Evolutionary conservation across 768 basidiomycete species (phyloP).

Genomic region (Sarcomyxa edulis): DNA sequence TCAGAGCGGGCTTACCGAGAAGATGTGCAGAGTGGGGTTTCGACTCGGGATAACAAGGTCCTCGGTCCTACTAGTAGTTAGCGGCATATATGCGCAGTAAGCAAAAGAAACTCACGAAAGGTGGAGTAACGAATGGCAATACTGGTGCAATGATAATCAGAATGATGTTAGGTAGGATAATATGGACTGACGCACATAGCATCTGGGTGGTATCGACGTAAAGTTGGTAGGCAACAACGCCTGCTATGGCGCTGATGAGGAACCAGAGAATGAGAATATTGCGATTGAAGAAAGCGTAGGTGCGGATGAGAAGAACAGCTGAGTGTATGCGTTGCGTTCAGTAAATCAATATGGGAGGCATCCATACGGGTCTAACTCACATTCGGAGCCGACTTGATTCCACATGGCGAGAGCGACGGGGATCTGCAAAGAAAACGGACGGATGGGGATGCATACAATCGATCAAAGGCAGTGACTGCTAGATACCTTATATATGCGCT

Average conservation of each 20-base stretch:
- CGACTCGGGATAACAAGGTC: conserved; percentile 78
- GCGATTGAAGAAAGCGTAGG: conserved; percentile 82
- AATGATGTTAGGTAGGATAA: neutral
- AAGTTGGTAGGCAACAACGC: conserved; percentile 76
- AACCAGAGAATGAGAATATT: conserved; percentile 62
- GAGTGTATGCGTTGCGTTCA: conserved; percentile 16
- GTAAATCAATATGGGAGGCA: conserved; percentile 6
- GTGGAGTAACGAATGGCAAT: conserved; percentile 60
- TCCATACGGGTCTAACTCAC: conserved; percentile 29
- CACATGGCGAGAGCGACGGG: conserved; percentile 81
- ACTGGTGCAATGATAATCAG: conserved; percentile 31
- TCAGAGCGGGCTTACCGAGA: conserved; percentile 47
- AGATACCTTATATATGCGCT: conserved; percentile 67
- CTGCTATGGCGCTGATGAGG: conserved; percentile 61
- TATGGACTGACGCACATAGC: conserved; percentile 45
- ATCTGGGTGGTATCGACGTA: conserved; percentile 78
- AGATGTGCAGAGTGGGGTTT: conserved; percentile 82
- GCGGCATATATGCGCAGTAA: too few relatives aligned
- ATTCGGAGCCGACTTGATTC: conserved; percentile 84
- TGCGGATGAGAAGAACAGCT: conserved; percentile 79
- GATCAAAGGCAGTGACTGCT: conserved; percentile 7
- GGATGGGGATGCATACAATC: neutral
- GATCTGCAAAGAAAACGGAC: conserved; percentile 35
- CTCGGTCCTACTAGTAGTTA: conserved; percentile 30
- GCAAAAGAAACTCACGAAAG: conserved; percentile 34